Percentiles rank a stretch among this genome's conserved stretches.
These are phyloP conservation scores for Fusarium vanettenii DNA, from an alignment of 2,329 filamentous ascomycete species.

Conservation along the genomic window DNA sequence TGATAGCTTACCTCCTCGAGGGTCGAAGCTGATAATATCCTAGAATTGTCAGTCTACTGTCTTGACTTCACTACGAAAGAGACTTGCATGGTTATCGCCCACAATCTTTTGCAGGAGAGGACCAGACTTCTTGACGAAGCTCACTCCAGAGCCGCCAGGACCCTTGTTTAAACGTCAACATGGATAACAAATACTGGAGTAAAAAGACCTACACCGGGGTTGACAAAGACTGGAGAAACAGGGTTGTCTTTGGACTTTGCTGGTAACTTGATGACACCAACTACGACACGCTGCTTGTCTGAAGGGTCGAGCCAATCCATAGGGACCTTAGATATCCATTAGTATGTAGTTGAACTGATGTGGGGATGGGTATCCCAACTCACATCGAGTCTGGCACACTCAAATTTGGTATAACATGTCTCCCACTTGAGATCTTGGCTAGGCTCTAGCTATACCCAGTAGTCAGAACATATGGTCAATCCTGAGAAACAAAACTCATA, in stretches of 20 bases:
- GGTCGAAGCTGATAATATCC: constrained; percentile 64
- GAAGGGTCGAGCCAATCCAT: constrained; percentile 50
- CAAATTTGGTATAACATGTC: constrained; percentile 46
- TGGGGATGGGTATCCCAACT: constrained; percentile 1
- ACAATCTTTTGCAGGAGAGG: constrained; percentile 56
- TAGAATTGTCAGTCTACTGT: constrained; percentile 14
- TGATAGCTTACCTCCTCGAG: constrained; percentile 55
- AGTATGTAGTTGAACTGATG: not conserved
- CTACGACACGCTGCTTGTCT: constrained; percentile 43
- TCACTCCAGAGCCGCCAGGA: constrained; percentile 61
- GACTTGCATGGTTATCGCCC: constrained; percentile 57
- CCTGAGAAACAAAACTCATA: constrained; percentile 16
- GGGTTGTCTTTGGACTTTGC: constrained; percentile 44
- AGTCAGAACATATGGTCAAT: not conserved
- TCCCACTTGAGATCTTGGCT: constrained; percentile 46
- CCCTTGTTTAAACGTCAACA: constrained; percentile 48
- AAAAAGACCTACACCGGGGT: constrained; percentile 47
- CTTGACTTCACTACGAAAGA: not conserved
- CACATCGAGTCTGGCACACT: constrained; percentile 51
- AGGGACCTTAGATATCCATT: constrained; percentile 42
- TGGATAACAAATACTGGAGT: accelerated
- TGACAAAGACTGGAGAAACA: constrained; percentile 49
- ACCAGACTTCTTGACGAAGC: constrained; percentile 47
- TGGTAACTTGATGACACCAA: constrained; percentile 48
- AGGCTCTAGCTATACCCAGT: constrained; percentile 49